Percentiles rank a stretch among this genome's conserved stretches.
phyloP scores from a whole-genome alignment of 176 grass and related monocot genomes.

The Hsuehochloa calcarea region DNA sequence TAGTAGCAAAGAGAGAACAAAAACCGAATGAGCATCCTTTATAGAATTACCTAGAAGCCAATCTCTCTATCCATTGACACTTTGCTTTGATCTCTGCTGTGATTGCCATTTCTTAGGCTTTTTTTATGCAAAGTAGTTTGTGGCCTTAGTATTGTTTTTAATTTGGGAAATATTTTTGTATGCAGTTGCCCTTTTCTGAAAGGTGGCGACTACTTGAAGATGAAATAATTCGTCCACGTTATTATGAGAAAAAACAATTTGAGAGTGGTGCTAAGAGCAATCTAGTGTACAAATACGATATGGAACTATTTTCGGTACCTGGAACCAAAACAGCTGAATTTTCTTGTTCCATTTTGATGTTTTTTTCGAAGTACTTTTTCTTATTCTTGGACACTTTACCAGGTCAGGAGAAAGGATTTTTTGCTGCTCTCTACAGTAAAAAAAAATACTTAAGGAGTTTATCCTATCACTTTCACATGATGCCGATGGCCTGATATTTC shows the following conservation, averaged over 20 bases:
- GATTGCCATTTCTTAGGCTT: neutral
- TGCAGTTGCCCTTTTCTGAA: constrained; percentile 90
- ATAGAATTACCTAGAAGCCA: constrained; percentile 2
- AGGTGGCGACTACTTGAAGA: constrained; percentile 96
- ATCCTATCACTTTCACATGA: constrained; percentile 91
- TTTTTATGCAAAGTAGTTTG: neutral
- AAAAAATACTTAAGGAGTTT: constrained; percentile 71
- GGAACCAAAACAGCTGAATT: neutral
- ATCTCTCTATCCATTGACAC: neutral
- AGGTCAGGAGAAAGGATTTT: constrained; percentile 97
- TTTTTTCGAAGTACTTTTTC: neutral
- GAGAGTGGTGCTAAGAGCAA: constrained; percentile 75
- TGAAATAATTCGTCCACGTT: constrained; percentile 78
- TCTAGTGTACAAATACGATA: constrained; percentile 90
- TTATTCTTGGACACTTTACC: constrained; percentile 29
- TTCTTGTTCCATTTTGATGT: constrained; percentile 22
- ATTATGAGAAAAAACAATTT: constrained; percentile 71
- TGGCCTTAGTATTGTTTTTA: neutral
- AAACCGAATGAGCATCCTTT: neutral
- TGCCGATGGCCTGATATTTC: constrained; percentile 99
- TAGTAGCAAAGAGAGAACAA: neutral
- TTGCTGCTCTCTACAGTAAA: constrained; percentile 85
- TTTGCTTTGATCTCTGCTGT: neutral
- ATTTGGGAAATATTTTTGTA: constrained; percentile 26
- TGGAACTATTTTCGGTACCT: constrained; percentile 91